Base-by-base conservation (phyloP, 164 flowering plant species). In the Chimonanthus praecox region DNA sequence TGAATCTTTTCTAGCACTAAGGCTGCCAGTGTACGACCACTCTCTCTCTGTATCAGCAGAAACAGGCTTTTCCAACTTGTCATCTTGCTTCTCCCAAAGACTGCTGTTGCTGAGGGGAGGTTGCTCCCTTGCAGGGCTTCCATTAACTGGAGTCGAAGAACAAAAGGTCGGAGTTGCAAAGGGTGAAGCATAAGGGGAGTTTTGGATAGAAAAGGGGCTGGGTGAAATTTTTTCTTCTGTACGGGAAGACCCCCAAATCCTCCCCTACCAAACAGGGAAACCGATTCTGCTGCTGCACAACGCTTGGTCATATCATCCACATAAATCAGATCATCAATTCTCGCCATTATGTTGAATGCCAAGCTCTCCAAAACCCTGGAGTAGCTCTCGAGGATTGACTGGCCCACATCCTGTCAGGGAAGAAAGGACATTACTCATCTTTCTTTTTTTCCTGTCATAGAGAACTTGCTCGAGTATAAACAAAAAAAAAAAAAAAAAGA, bases 361-460 rank as follows among this genome's bases (percentile, higher is more conserved):
- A 91, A 80, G 82, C 90, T 86, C 71, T 91, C 92, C 84, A 88
- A 69, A 75, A 88, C 91, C 78, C 97, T 86, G 0, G 94, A 89
- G 77, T 91, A 91, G 85, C 94, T 88, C 80, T 89, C 96, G 15
- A 89, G 89, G 69, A 91, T 88, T 4, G 96, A 79, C 46, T 91
- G 86, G 54, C 97, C 97, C 8, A 91, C 90, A 83, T 91, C 96
- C 96, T 91, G 83, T 78, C 71, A 72, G n/a, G 45, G 16, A 13
- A 68, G 51, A 48, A 49, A 16, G 51, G 51, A 49, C 2, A 9
- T 49, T 49, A 49, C 9, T 49, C 51, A 9, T 49, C 2, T 54
- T 2, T 49, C 2, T 2, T 49, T 49, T 49, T 49, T 5, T 9
- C 9, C 6, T 49, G 9, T 49, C 51, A 49, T 49, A 49, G 51